Percentiles rank a stretch among this genome's conserved stretches.
These are phyloP conservation scores for Rosellinia necatrix DNA, from an alignment of 2,329 filamentous ascomycete genomes.

Conservation along the genomic window DNA sequence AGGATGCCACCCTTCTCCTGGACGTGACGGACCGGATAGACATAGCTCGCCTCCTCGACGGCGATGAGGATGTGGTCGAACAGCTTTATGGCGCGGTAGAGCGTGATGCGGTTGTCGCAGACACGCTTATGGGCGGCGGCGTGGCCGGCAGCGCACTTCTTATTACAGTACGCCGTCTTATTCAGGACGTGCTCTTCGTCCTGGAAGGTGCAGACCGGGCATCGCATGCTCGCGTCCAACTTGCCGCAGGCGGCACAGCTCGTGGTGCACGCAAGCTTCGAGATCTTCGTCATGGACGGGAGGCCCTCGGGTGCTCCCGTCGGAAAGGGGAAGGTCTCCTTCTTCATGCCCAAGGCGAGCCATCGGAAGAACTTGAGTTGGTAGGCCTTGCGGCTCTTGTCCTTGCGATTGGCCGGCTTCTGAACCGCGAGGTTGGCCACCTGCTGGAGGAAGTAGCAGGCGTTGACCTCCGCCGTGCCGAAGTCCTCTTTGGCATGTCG, in stretches of 20 bases:
- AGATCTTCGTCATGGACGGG: slow-evolving; percentile 8
- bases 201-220: slow-evolving; percentile 13
- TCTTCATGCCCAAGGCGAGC: slow-evolving; percentile 21
- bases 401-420: slow-evolving; percentile 2
- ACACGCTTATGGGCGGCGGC: neutral
- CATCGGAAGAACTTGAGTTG: slow-evolving; percentile 25
- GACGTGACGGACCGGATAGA: neutral
- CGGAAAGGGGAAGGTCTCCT: slow-evolving; percentile 18
- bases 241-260: slow-evolving; percentile 21
- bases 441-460: slow-evolving; percentile 15
- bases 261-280: neutral
- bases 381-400: slow-evolving; percentile 22
- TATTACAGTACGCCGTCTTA: slow-evolving; percentile 27
- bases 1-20: slow-evolving; percentile 9
- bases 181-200: slow-evolving; percentile 7
- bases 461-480: neutral
- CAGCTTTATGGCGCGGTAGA: slow-evolving; percentile 10
- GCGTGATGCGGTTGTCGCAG: slow-evolving; percentile 14
- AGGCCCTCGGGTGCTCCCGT: neutral
- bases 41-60: slow-evolving; percentile 11
- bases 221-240: slow-evolving; percentile 14
- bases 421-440: slow-evolving; percentile 13
- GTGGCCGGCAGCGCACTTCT: slow-evolving; percentile 18
- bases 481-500: neutral
- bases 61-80: slow-evolving; percentile 10